These are phyloP conservation scores for Incumbomyces delicatus DNA, from an alignment of 2,329 filamentous ascomycete genomes.

Conservation along the genomic window DNA sequence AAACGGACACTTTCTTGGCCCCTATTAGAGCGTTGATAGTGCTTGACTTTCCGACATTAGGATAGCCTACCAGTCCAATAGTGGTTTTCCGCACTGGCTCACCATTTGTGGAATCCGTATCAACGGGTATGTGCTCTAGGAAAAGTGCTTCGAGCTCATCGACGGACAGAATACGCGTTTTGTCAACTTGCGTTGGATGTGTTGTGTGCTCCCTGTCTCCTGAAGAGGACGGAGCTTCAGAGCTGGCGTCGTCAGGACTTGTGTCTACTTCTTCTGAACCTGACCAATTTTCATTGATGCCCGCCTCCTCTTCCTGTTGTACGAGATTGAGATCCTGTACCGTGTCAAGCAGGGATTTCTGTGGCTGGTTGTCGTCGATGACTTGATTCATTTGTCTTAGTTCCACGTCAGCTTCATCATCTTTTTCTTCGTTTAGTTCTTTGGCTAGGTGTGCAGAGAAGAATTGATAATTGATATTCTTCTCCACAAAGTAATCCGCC, in stretches of 20 bases:
- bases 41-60: constrained; percentile 97
- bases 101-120: constrained; percentile 30
- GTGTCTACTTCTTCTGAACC: constrained; percentile 25
- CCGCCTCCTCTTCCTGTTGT: constrained; percentile 22
- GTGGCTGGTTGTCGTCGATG: constrained; percentile 12
- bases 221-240: constrained; percentile 27
- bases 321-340: constrained; percentile 18
- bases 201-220: constrained; percentile 21
- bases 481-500: constrained; percentile 75
- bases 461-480: constrained; percentile 83
- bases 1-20: constrained; percentile 96
- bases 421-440: constrained; percentile 68
- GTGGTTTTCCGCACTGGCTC: constrained; percentile 58
- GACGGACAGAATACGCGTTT: constrained; percentile 74
- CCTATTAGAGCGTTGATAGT: constrained; percentile 99
- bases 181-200: constrained; percentile 28
- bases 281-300: constrained; percentile 36
- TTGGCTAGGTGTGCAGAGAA: constrained; percentile 92
- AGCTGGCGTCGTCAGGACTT: constrained; percentile 24
- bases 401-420: constrained; percentile 43
- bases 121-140: constrained; percentile 58
- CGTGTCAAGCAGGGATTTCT: constrained; percentile 15
- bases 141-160: constrained; percentile 89
- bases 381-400: constrained; percentile 22
- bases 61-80: constrained; percentile 92